Conservation (phyloP, 1,284 basidiomycete genomes). For the Ustanciosporium gigantosporum region DNA sequence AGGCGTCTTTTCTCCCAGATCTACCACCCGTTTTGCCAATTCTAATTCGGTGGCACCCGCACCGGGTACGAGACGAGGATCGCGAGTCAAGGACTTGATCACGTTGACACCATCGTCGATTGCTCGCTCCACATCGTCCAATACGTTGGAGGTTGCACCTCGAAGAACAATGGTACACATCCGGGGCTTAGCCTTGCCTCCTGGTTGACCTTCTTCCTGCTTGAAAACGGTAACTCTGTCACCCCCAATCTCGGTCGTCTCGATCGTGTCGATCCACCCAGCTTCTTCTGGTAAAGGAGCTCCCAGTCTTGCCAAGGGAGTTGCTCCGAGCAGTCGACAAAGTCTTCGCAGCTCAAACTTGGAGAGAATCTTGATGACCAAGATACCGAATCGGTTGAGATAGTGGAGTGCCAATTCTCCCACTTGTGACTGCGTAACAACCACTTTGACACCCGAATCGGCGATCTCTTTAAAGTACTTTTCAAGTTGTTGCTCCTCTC, state of each 20-base stretch:
- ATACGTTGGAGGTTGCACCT: slow-evolving; percentile 89
- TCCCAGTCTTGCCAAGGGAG: slow-evolving; percentile 90
- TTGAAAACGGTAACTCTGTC: slow-evolving; percentile 96
- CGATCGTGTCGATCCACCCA: slow-evolving; percentile 88
- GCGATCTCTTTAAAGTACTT: slow-evolving; percentile 83
- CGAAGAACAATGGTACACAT: slow-evolving; percentile 60
- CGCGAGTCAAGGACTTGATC: slow-evolving; percentile 89
- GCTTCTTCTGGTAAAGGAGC: slow-evolving; percentile 96
- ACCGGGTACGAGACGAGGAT: slow-evolving; percentile 86
- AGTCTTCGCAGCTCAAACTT: slow-evolving; percentile 96
- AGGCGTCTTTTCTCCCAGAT: slow-evolving; percentile 83
- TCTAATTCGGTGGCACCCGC: slow-evolving; percentile 94
- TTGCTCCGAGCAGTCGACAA: slow-evolving; percentile 92
- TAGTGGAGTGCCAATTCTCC: slow-evolving; percentile 97
- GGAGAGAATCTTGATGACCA: slow-evolving; percentile 93
- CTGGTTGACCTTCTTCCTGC: slow-evolving; percentile 66
- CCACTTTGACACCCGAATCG: slow-evolving; percentile 88
- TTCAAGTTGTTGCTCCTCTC: slow-evolving; percentile 74
- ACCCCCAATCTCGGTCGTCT: slow-evolving; percentile 94
- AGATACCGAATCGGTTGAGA: slow-evolving; percentile 88
- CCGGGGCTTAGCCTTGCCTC: slow-evolving; percentile 56
- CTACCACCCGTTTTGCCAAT: slow-evolving; percentile 79
- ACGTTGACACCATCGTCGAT: slow-evolving; percentile 97
- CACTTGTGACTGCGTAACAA: slow-evolving; percentile 88
- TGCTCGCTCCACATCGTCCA: slow-evolving; percentile 94